Conservation (phyloP, 176 grass and related monocot species). For the Ensete glaucum region DNA sequence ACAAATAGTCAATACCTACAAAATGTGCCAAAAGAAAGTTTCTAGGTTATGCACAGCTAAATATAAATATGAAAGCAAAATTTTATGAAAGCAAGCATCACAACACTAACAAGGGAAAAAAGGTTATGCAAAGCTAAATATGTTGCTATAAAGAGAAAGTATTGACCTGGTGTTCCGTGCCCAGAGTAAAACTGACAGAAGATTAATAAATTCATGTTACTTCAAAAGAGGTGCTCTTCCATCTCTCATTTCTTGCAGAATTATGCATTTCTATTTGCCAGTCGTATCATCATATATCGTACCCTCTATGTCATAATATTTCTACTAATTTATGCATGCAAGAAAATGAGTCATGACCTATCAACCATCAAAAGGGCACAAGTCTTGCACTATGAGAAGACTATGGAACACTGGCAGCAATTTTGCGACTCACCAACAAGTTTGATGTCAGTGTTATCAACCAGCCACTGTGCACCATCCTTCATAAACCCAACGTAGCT, state of each 20-base stretch:
- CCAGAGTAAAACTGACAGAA: background rate
- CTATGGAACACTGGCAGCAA: background rate
- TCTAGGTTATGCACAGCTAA: background rate
- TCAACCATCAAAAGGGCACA: background rate
- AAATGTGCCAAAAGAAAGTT: conserved; percentile 8
- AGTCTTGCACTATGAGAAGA: background rate
- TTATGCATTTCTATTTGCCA: background rate
- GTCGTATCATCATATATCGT: background rate
- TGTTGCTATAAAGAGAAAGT: no score
- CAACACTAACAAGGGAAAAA: background rate
- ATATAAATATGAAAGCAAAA: background rate
- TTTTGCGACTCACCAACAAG: conserved; percentile 50
- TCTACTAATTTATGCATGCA: no score
- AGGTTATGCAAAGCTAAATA: background rate
- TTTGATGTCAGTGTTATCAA: conserved; percentile 90
- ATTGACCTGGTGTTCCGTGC: no score
- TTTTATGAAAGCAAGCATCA: background rate
- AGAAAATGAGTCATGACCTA: background rate
- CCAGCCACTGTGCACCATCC: conserved; percentile 76
- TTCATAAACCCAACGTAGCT: conserved; percentile 72
- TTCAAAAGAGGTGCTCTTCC: background rate
- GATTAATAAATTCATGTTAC: conserved; percentile 2
- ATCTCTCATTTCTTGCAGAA: background rate
- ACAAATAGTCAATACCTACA: conserved; percentile 68
- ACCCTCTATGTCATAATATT: background rate